Conservation (phyloP, 164 flowering plant genomes). For the Amborella trichopoda region DNA sequence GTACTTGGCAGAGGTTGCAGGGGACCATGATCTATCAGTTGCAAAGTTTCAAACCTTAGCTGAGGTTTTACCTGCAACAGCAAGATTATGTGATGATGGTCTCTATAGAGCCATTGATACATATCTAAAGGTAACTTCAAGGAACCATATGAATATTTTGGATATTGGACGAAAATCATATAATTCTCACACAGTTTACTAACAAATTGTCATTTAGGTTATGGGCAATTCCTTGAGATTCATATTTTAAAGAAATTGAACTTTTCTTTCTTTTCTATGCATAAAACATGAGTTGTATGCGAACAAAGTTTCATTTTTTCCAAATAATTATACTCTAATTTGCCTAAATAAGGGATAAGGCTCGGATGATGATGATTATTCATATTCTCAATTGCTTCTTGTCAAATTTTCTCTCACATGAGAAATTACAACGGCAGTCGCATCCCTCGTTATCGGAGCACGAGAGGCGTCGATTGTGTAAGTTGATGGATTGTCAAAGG, state of each 20-base stretch:
- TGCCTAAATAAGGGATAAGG: not conserved
- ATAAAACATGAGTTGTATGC: too few relatives aligned
- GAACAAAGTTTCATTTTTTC: too few relatives aligned
- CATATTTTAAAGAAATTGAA: not conserved
- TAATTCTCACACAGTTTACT: too few relatives aligned
- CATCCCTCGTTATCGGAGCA: constrained; percentile 64
- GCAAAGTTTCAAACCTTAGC: constrained; percentile 44
- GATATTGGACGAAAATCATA: too few relatives aligned
- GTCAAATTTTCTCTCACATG: not conserved
- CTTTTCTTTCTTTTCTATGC: not conserved
- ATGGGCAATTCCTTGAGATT: too few relatives aligned
- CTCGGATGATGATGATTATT: not conserved
- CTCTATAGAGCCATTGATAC: constrained; percentile 73
- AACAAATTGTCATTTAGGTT: too few relatives aligned
- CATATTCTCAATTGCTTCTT: not conserved
- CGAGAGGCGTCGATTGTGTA: constrained; percentile 64
- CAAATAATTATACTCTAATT: too few relatives aligned
- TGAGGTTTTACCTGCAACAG: constrained; percentile 35
- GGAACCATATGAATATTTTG: not conserved
- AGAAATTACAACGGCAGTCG: constrained; percentile 19
- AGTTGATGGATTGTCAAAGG: constrained; percentile 58
- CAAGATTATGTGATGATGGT: constrained; percentile 61
- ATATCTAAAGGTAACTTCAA: constrained; percentile 52
- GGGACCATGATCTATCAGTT: constrained; percentile 46
- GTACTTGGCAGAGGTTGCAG: constrained; percentile 59